phyloP scores from a whole-genome alignment of 2,329 filamentous ascomycete genomes.

The Orbilia brochopaga region DNA sequence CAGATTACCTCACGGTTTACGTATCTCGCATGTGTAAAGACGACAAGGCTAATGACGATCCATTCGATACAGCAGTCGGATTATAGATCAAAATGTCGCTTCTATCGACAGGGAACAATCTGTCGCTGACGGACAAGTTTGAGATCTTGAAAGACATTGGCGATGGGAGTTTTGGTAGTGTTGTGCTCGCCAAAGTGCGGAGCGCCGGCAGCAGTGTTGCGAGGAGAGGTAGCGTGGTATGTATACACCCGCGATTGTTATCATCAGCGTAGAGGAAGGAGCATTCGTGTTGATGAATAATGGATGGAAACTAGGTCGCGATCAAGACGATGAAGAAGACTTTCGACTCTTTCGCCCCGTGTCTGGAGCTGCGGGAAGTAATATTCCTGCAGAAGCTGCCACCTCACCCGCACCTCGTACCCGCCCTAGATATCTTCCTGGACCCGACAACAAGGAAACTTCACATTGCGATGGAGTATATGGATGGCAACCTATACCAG shows the following conservation, averaged over 20 bases:
- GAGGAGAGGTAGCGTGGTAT: conserved; percentile 88
- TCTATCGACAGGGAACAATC: conserved; percentile 58
- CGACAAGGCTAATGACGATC: conserved; percentile 25
- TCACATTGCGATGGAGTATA: conserved; percentile 98
- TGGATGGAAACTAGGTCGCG: conserved; percentile 70
- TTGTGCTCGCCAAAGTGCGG: conserved; percentile 87
- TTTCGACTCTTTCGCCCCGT: conserved; percentile 88
- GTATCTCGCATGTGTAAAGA: background rate
- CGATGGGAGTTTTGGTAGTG: conserved; percentile 97
- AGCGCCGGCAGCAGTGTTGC: conserved; percentile 87
- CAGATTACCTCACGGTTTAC: background rate
- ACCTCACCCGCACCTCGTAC: conserved; percentile 88
- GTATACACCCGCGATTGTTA: conserved; percentile 56
- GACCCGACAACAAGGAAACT: conserved; percentile 95
- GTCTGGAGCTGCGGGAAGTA: conserved; percentile 91
- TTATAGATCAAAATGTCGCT: conserved; percentile 46
- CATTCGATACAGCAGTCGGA: conserved; percentile 16
- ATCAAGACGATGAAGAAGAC: conserved; percentile 99
- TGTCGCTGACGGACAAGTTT: conserved; percentile 88
- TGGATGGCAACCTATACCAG: conserved; percentile 99
- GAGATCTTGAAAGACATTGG: conserved; percentile 98
- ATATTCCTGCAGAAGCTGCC: conserved; percentile 93
- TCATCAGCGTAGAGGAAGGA: background rate
- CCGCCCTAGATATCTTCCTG: conserved; percentile 95
- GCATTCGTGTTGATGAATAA: conserved; percentile 2